phyloP scores from a whole-genome alignment of 306 rosid genomes.

The Cicer arietinum region DNA sequence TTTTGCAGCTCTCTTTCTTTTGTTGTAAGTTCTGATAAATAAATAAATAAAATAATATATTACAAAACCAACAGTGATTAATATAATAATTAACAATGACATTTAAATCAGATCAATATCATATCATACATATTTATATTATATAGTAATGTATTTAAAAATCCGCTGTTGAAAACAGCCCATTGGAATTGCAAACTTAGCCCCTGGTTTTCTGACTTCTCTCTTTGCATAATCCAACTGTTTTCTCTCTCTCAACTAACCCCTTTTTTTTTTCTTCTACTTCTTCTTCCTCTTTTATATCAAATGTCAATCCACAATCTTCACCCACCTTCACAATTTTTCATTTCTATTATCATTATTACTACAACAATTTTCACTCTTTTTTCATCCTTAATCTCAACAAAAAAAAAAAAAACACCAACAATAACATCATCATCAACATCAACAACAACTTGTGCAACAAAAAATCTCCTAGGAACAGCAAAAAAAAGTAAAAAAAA shows the following conservation, averaged over 20 bases:
- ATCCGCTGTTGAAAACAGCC: constrained; percentile 97
- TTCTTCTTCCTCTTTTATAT: constrained; percentile 63
- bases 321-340: constrained; percentile 51
- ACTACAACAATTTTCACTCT: constrained; percentile 43
- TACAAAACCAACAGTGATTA: neutral
- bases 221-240: constrained; percentile 63
- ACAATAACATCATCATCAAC: constrained; percentile 2
- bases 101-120: constrained; percentile 4
- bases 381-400: constrained; percentile 33
- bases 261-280: constrained; percentile 30
- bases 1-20: neutral
- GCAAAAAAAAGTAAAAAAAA: neutral
- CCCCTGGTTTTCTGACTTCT: constrained; percentile 93
- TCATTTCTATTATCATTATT: constrained; percentile 39
- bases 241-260: constrained; percentile 67
- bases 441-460: constrained; percentile 10
- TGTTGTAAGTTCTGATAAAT: too few relatives aligned
- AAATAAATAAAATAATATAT: too few relatives aligned
- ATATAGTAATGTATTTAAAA: constrained; percentile 36
- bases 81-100: neutral
- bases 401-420: neutral
- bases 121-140: neutral
- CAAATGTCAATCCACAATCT: constrained; percentile 45
- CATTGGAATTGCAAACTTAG: constrained; percentile 87
- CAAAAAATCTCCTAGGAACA: neutral